These are phyloP conservation scores for Neurospora sp. DNA, from an alignment of 495 filamentous ascomycete genomes.

Conservation along the genomic window DNA sequence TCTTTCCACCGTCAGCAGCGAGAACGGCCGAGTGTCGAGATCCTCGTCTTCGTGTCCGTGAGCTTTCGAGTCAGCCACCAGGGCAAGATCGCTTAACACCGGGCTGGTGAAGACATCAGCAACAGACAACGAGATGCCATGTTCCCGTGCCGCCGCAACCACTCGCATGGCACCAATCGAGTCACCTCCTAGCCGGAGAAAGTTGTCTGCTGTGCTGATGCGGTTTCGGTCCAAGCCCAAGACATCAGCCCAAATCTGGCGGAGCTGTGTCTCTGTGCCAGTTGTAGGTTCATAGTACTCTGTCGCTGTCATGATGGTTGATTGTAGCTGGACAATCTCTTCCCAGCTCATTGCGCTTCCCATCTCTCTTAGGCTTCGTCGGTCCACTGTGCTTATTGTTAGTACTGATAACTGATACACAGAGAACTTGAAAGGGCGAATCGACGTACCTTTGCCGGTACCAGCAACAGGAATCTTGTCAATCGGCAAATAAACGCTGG, in stretches of 20 bases:
- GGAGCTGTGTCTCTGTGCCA: conserved; percentile 11
- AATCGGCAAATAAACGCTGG: not conserved
- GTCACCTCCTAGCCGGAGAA: conserved; percentile 53
- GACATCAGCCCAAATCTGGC: conserved; percentile 16
- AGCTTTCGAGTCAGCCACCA: not conserved
- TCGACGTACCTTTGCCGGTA: not conserved
- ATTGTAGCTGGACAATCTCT: not conserved
- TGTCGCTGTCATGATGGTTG: not conserved
- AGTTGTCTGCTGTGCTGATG: conserved; percentile 40
- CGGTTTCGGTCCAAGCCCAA: conserved; percentile 12
- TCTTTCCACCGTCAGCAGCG: conserved; percentile 29
- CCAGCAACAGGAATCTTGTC: not conserved
- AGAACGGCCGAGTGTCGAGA: conserved; percentile 7
- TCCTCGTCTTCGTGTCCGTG: not conserved
- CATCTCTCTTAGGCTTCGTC: not conserved
- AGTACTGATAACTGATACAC: not conserved
- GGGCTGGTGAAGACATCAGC: conserved; percentile 35
- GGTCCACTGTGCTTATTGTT: not conserved
- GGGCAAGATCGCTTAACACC: conserved; percentile 16
- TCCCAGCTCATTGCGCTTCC: not conserved
- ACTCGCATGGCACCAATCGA: conserved; percentile 59
- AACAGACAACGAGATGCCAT: conserved; percentile 43
- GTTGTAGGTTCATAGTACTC: not conserved
- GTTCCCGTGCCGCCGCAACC: conserved; percentile 42
- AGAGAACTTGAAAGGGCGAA: not conserved